Base-by-base conservation (phyloP, 139 green algal species). In the Chlamydomonas schloesseri region DNA sequence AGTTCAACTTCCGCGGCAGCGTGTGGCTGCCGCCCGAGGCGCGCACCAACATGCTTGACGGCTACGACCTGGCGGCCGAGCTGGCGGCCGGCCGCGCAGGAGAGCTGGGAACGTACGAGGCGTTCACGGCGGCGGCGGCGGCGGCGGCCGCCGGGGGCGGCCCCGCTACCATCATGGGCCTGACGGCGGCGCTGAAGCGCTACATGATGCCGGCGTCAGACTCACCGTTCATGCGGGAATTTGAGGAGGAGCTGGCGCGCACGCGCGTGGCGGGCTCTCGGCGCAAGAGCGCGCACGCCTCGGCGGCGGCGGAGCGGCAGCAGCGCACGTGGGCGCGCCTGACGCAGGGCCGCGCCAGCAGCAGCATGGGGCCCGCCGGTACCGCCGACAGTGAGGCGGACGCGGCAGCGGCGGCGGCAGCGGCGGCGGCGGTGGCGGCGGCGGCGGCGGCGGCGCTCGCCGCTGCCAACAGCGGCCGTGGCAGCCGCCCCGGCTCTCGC, bases 41-140 rank as follows among this genome's bases (percentile, higher is more conserved):
- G 34, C 75, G 75, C 18, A 2, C 8, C 3, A 8, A 53, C 60
- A 83, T 89, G 77, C 60, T 89, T 33, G 85, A 89, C 26, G 85
- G n/a, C 8, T 89, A 89, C 78, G 71, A 89, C 50, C 70, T 89
- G 0, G 62, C 58, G 2, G 60, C 58, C 11, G 85, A 86, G 85
- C 70, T 89, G 33, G 29, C 28, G 60, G 70, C 67, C 26, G 69
- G 81, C 21, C 42, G 15, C 4, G 68, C 70, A 0, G 81, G 81
- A 18, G 69, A 71, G 34, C 79, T 85, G 79, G 17, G 15, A 11
- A 31, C 62, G 2, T 31, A 31, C 11, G 62, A 31, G 62, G 62
- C 62, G 3, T 4, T 46, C 79, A 5, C 53, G 57, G n/a, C 42
- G 42, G 42, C 42, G 42, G 42, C 42, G 6, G 42, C 42, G 42